These are phyloP conservation scores for Aspergillus proliferans DNA, from an alignment of 2,329 filamentous ascomycete species.

Conservation along the genomic window DNA sequence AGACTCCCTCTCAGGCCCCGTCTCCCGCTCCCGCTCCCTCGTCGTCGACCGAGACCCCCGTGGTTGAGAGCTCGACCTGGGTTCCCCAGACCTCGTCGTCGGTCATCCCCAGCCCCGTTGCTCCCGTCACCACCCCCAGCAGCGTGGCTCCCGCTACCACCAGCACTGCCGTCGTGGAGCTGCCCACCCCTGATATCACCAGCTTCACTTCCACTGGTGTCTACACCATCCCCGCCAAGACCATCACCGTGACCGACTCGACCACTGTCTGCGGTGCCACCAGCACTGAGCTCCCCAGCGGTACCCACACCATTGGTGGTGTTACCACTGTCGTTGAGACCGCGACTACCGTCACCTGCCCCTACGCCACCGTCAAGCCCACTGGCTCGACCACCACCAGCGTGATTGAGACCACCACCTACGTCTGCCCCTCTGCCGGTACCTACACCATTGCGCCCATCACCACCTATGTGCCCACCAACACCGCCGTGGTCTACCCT, in stretches of 20 bases:
- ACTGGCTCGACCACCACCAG: slow-evolving; percentile 55
- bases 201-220: slow-evolving; percentile 60
- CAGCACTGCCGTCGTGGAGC: slow-evolving; percentile 9
- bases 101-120: not conserved
- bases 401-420: slow-evolving; percentile 63
- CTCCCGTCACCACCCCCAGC: slow-evolving; percentile 11
- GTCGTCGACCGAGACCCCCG: not conserved
- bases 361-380: slow-evolving; percentile 60
- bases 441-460: slow-evolving; percentile 69
- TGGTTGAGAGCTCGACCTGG: not conserved
- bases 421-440: slow-evolving; percentile 65
- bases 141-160: slow-evolving; percentile 7
- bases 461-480: slow-evolving; percentile 53
- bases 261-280: slow-evolving; percentile 62
- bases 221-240: slow-evolving; percentile 71
- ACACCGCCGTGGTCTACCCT: slow-evolving; percentile 56
- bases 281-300: slow-evolving; percentile 56
- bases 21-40: slow-evolving; percentile 15
- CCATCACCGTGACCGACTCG: slow-evolving; percentile 59
- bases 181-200: slow-evolving; percentile 46
- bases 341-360: slow-evolving; percentile 63
- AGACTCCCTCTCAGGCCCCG: too few species aligned
- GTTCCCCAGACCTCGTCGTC: not conserved
- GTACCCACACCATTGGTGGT: slow-evolving; percentile 65
- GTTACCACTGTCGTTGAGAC: slow-evolving; percentile 64